Base-by-base conservation (phyloP, 1,139 yeast species). In the Nakaseomyces kungkrabaensis region DNA sequence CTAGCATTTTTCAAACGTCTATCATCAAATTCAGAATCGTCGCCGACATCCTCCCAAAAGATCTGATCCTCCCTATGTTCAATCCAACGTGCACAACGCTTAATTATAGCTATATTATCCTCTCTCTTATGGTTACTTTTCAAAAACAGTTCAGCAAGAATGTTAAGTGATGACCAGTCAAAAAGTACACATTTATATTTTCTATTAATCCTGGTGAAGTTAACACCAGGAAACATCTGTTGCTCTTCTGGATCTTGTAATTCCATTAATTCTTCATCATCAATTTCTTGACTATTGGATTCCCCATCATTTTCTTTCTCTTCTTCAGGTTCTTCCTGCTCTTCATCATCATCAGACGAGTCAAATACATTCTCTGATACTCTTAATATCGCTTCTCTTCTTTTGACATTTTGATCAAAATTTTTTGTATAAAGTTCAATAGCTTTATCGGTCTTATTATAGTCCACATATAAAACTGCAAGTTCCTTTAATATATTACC, bases 101-200 rank as follows among this genome's bases (percentile, higher is more conserved):
- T 85, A 45, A 88, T 76, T 0, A 80, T 74, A 50, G 74, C 76
- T 24, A 89, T 75, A 1, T 92, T 94, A 13, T 77, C 71, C 5
- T 67, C 60, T 76, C 82, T 79, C 27, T 57, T 59, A 3, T 52
- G 54, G 43, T 78, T 78, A 53, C 82, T 83, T 50, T 81, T 80
- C 36, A 82, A 74, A 61, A 85, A 85, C 36, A 92, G 70, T 61
- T 92, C 97, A 8, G 86, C 76, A 46, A 92, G 70, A 52, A 88
- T 86, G 61, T 92, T 90, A 48, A 92, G 72, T 56, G 88, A 92
- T 0, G 95, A 84, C 95, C 96, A 90, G 43, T 82, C 88, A 66
- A 92, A 90, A 43, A 58, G 80, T 55, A 72, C 69, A 51, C 68
- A 63, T 37, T 55, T 59, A 48, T 58, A 57, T 45, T 63, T 64